Percentiles rank a stretch among this genome's conserved stretches.
These are phyloP conservation scores for Salvia sclarea DNA, from an alignment of 305 asterid species.

Conservation along the genomic window DNA sequence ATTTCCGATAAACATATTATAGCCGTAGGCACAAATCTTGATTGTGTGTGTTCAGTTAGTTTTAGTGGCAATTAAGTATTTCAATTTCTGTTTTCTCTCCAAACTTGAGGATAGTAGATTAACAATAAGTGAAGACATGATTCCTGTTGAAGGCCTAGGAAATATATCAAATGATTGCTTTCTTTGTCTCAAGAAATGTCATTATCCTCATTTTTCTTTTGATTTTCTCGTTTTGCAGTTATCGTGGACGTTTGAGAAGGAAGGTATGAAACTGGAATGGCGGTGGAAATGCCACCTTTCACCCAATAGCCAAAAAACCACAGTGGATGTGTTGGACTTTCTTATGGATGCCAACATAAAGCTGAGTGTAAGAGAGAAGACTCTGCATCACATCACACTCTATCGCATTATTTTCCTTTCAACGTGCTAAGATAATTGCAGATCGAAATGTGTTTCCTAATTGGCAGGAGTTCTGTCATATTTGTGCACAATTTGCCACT, in stretches of 20 bases:
- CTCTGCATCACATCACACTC: background rate
- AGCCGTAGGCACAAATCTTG: background rate
- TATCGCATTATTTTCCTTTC: background rate
- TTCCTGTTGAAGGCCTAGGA: background rate
- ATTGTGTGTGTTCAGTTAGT: background rate
- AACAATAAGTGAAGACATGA: background rate
- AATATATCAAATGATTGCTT: background rate
- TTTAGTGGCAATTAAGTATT: background rate
- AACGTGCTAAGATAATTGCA: background rate
- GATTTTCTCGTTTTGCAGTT: conserved; percentile 46
- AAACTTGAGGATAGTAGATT: background rate
- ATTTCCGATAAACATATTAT: background rate
- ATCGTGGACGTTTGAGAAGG: conserved; percentile 94
- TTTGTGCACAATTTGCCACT: background rate
- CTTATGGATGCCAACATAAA: conserved; percentile 91
- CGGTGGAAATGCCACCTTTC: conserved; percentile 90
- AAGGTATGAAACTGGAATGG: conserved; percentile 89
- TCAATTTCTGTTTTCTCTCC: background rate
- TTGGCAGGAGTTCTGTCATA: background rate
- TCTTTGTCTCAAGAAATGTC: background rate
- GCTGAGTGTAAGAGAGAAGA: conserved; percentile 65
- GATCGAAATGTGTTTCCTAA: background rate
- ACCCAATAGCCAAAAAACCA: conserved; percentile 52
- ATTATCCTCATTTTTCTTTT: conserved; percentile 1
- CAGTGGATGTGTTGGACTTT: conserved; percentile 77